Evolutionary conservation across 2,329 filamentous ascomycete genomes (phyloP).

Genomic region (Colletotrichum lindemuthianum): DNA sequence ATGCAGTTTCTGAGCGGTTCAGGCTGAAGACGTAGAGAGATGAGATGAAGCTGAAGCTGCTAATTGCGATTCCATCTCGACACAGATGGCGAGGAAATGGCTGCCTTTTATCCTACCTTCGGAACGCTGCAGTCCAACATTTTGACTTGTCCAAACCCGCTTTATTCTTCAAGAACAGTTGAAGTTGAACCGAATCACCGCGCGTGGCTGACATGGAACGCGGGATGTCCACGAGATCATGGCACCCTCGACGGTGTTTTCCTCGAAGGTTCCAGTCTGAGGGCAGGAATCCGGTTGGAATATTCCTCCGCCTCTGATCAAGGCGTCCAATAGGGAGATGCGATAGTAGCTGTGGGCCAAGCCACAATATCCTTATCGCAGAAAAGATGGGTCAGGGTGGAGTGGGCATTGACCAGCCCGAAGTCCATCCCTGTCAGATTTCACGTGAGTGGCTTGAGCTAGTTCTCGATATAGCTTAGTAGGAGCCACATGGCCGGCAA

Average conservation of each 20-base stretch:
- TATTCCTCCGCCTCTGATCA: conserved; percentile 16
- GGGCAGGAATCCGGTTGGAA: conserved; percentile 21
- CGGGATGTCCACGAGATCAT: neutral
- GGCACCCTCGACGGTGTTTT: neutral
- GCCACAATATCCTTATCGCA: neutral
- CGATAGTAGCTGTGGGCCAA: neutral
- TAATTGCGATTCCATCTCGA: neutral
- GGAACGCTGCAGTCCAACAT: neutral
- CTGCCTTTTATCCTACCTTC: conserved; percentile 8
- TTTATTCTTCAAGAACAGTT: neutral
- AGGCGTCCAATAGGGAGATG: conserved; percentile 24
- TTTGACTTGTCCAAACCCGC: neutral
- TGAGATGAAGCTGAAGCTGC: too few relatives aligned
- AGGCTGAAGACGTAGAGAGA: too few relatives aligned
- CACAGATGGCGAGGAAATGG: neutral
- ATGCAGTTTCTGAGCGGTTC: too few relatives aligned
- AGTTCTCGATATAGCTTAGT: too few relatives aligned
- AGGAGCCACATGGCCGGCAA: too few relatives aligned
- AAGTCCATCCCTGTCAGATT: too few relatives aligned
- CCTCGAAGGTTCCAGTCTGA: neutral
- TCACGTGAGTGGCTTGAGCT: conserved; percentile 6
- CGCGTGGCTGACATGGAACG: conserved; percentile 5
- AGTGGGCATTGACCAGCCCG: too few relatives aligned
- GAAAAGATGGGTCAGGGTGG: neutral
- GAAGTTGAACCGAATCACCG: conserved; percentile 22